phyloP scores from a whole-genome alignment of 1,139 yeast species.

The Yamadazyma buinensis region DNA sequence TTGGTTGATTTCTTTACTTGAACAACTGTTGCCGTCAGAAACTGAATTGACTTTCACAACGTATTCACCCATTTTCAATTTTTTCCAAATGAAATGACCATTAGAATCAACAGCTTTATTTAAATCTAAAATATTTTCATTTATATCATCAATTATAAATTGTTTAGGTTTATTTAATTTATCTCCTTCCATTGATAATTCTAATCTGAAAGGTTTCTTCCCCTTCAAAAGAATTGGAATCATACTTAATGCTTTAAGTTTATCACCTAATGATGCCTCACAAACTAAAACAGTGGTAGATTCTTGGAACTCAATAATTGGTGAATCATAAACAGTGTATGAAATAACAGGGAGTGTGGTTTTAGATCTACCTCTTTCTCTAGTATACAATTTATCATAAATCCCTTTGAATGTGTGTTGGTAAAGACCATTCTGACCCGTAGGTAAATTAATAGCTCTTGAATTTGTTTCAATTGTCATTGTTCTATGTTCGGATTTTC shows the following conservation, averaged over 20 bases:
- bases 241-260: constrained; percentile 36
- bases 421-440: constrained; percentile 51
- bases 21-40: constrained; percentile 71
- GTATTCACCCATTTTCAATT: constrained; percentile 43
- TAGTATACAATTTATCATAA: constrained; percentile 64
- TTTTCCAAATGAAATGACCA: constrained; percentile 7
- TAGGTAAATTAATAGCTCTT: constrained; percentile 29
- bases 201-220: constrained; percentile 57
- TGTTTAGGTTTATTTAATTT: constrained; percentile 2
- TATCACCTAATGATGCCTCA: constrained; percentile 33
- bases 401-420: constrained; percentile 59
- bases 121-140: constrained; percentile 10
- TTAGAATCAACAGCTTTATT: constrained; percentile 10
- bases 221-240: constrained; percentile 59
- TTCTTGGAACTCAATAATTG: constrained; percentile 50
- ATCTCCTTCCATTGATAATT: constrained; percentile 36
- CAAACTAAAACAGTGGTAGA: constrained; percentile 55
- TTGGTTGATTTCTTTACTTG: constrained; percentile 34
- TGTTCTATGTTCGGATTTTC: constrained; percentile 33
- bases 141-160: constrained; percentile 5
- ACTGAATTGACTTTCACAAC: constrained; percentile 54
- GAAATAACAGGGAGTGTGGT: constrained; percentile 39
- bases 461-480: constrained; percentile 28
- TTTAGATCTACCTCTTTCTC: constrained; percentile 12
- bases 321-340: constrained; percentile 62